Conservation (phyloP, 768 basidiomycete species). For the Lactarius pseudohatsudake region DNA sequence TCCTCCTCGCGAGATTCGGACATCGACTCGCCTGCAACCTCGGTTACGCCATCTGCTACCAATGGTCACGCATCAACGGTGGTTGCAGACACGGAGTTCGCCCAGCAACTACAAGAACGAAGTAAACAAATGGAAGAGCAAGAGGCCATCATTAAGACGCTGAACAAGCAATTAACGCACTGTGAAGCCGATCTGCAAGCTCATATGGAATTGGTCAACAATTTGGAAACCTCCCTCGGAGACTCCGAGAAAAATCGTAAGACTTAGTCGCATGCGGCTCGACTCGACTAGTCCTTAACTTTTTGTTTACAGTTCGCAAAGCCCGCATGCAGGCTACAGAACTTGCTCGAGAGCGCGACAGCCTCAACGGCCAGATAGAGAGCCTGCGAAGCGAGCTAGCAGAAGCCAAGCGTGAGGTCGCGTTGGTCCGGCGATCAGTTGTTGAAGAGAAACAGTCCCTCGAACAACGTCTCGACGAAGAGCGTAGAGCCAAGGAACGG, state of each 20-base stretch:
- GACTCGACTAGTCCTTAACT: background rate
- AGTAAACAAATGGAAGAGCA: conserved; percentile 78
- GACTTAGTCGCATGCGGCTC: conserved; percentile 35
- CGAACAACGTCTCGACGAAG: conserved; percentile 81
- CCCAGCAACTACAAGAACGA: conserved; percentile 67
- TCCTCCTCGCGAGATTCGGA: conserved; percentile 67
- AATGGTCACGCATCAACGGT: conserved; percentile 37
- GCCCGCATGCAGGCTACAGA: conserved; percentile 93
- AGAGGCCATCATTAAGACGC: conserved; percentile 87
- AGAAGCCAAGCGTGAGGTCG: conserved; percentile 79
- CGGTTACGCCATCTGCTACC: conserved; percentile 36
- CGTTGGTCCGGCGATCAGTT: conserved; percentile 71
- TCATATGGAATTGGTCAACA: conserved; percentile 86
- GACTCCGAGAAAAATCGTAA: conserved; percentile 92
- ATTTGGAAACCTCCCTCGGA: conserved; percentile 80
- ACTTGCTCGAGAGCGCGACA: conserved; percentile 82
- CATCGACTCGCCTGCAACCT: conserved; percentile 62
- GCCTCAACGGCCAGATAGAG: conserved; percentile 62
- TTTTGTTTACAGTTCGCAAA: conserved; percentile 66
- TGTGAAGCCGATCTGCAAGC: conserved; percentile 89
- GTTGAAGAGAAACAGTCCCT: conserved; percentile 88
- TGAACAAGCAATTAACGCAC: conserved; percentile 92
- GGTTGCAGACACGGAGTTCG: conserved; percentile 54
- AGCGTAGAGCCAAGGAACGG: conserved; percentile 85
- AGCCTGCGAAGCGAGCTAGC: conserved; percentile 68